Evolutionary conservation across 2,329 filamentous ascomycete species (phyloP), one percentile per base, ranked within the genome.

Genomic region (Botryotinia calthae): DNA sequence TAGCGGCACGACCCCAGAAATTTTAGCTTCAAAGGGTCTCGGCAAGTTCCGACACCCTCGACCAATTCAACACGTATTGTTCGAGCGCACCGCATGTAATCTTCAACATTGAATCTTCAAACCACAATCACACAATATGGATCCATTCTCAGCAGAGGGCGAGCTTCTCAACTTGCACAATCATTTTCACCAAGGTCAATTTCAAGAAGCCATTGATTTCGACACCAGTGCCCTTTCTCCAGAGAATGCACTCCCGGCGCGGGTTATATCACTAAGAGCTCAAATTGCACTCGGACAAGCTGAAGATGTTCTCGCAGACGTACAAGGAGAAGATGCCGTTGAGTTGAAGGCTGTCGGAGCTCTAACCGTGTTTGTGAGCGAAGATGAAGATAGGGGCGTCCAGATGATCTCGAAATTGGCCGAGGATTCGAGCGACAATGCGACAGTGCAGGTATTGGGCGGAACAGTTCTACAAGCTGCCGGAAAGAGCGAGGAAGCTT

Each of bases 151-250:
- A 65, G 86, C 89, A 76, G 90, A 92, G 83, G 89, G 89, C 83
- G 90, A 92, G 84, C 84, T 92, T 78, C 87, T 92, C 82, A 91
- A 90, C 83, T 87, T 92, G 76, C 89, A 91, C 84, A 91, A 88
- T 83, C 83, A 89, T 83, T 92, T 91, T 84, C 87, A 91, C 82
- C 89, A 91, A 82, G 94, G 93, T 81, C 95, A 97, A 86, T 97
- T 93, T 87, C 88, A 93, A 80, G 87, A 91, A 80, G 95, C 97
- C 76, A 83, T 97, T 83, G 91, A 96, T 84, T 97, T 94, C 84
- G 92, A 97, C 83, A 91, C 90, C 61, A 90, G 91, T 9, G 86
- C 90, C 74, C 91, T 98, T 80, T 96, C 93, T 62, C 78, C 90
- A 76, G 89, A 92, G 79, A 98, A 98, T 84, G 86, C 87, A 64